Evolutionary conservation across 2,329 filamentous ascomycete species (phyloP).

Genomic region (Cordyceps pruinosa): DNA sequence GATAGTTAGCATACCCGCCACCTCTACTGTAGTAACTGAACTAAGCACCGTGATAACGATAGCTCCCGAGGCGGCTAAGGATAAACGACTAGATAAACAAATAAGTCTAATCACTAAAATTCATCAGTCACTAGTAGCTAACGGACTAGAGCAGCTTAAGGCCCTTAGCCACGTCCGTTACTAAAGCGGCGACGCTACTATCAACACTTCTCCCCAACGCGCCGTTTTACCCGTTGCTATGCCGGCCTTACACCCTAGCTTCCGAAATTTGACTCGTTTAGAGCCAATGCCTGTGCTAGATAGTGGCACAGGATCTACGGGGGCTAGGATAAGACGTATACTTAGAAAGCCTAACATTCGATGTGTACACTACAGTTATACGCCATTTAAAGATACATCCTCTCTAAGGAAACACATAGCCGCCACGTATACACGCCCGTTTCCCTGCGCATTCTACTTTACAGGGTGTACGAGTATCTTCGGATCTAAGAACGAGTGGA

Average conservation of each 20-base stretch:
- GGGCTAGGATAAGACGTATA: conserved; percentile 39
- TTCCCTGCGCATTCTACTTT: conserved; percentile 77
- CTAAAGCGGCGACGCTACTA: conserved; percentile 37
- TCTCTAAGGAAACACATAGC: conserved; percentile 61
- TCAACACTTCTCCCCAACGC: conserved; percentile 12
- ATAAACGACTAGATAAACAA: background rate
- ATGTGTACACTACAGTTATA: conserved; percentile 55
- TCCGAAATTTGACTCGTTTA: conserved; percentile 12
- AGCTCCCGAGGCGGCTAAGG: background rate
- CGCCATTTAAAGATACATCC: conserved; percentile 60
- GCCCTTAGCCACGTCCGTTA: conserved; percentile 57
- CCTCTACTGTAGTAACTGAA: background rate
- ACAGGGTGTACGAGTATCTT: conserved; percentile 82
- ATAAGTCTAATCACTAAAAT: conserved; percentile 22
- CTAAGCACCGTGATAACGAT: background rate
- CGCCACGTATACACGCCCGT: conserved; percentile 63
- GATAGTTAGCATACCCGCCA: conserved; percentile 37
- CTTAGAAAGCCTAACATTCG: conserved; percentile 54
- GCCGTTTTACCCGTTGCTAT: conserved; percentile 10
- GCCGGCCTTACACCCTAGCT: background rate
- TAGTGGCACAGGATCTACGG: conserved; percentile 28
- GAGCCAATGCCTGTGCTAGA: conserved; percentile 11
- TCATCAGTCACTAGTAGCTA: conserved; percentile 5
- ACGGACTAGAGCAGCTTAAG: conserved; percentile 47
- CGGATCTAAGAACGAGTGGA: conserved; percentile 95